Percentiles rank a stretch among this genome's conserved stretches.
phyloP scores from a whole-genome alignment of 352 stramenopile genomes.

The Pythium apleroticum region DNA sequence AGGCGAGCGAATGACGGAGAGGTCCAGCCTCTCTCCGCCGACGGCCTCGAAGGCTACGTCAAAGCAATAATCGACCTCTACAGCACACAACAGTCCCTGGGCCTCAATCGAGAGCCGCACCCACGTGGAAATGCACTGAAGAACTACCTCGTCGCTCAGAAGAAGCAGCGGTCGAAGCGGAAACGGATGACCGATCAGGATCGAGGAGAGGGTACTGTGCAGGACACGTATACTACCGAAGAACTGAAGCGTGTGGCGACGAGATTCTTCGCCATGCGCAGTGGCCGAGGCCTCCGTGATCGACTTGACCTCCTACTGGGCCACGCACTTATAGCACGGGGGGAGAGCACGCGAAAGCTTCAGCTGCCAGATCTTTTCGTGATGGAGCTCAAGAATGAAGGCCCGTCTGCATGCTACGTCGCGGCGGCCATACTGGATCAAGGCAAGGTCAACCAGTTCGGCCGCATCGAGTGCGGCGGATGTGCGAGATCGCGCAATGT shows the following conservation, averaged over 20 bases:
- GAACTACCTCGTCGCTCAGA: background rate
- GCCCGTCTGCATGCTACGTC: background rate
- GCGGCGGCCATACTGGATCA: conserved; percentile 13
- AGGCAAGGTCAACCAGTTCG: conserved; percentile 10
- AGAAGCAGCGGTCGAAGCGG: background rate
- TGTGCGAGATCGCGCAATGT: conserved; percentile 6
- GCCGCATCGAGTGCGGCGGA: conserved; percentile 14
- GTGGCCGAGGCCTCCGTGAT: background rate
- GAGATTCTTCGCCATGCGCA: background rate
- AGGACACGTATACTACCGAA: background rate
- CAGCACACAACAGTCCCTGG: background rate
- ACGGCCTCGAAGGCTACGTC: background rate
- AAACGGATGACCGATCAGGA: background rate
- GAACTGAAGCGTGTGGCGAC: background rate
- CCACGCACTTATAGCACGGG: conserved; percentile 4
- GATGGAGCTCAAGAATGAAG: conserved; percentile 9
- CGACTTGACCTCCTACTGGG: background rate
- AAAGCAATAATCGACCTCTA: background rate
- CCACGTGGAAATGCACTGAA: background rate
- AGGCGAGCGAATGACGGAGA: background rate
- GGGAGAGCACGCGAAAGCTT: conserved; percentile 7
- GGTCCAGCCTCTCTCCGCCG: background rate
- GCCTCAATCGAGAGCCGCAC: background rate
- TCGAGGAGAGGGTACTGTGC: background rate
- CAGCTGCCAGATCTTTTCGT: conserved; percentile 12